Evolutionary conservation across 371 early-diverging fungal species (phyloP).

Genomic region (Basidiobolus meristosporus): DNA sequence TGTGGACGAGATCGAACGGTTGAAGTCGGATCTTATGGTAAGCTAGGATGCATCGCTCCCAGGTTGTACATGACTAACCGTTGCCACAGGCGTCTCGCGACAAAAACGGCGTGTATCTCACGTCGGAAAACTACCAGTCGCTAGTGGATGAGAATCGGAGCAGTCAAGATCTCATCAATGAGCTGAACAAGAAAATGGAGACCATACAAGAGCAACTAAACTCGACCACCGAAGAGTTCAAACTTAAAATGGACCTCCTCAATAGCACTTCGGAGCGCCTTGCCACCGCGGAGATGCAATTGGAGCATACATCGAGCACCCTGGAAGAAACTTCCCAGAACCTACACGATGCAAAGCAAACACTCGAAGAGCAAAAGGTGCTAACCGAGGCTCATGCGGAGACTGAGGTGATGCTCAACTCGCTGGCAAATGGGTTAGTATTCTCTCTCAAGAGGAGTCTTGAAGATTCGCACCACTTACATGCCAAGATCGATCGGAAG

Average conservation of each 20-base stretch:
- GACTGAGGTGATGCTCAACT: conserved; percentile 19
- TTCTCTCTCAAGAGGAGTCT: neutral
- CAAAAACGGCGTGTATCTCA: conserved; percentile 48
- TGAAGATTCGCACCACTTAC: neutral
- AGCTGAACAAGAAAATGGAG: conserved; percentile 17
- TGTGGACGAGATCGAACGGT: conserved; percentile 15
- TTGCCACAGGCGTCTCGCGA: conserved; percentile 51
- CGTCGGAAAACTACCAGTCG: conserved; percentile 31
- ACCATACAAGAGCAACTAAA: conserved; percentile 15
- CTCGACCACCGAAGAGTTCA: conserved; percentile 15
- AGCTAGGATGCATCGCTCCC: too few species aligned
- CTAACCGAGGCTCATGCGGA: conserved; percentile 21
- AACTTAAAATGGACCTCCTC: conserved; percentile 18
- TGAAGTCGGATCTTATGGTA: conserved; percentile 13
- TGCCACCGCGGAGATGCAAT: conserved; percentile 11
- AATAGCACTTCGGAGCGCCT: conserved; percentile 13
- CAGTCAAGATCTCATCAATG: conserved; percentile 27
- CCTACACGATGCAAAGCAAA: conserved; percentile 10
- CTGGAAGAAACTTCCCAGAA: conserved; percentile 11
- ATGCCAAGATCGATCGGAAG: conserved; percentile 1
- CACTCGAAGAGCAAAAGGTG: conserved; percentile 10
- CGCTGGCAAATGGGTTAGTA: conserved; percentile 14
- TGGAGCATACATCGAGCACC: conserved; percentile 9
- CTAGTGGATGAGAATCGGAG: conserved; percentile 28
- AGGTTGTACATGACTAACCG: too few species aligned